Percentiles rank a stretch among this genome's conserved stretches.
These are phyloP conservation scores for Phytophthora gonapodyides DNA, from an alignment of 352 stramenopile genomes.

Conservation along the genomic window DNA sequence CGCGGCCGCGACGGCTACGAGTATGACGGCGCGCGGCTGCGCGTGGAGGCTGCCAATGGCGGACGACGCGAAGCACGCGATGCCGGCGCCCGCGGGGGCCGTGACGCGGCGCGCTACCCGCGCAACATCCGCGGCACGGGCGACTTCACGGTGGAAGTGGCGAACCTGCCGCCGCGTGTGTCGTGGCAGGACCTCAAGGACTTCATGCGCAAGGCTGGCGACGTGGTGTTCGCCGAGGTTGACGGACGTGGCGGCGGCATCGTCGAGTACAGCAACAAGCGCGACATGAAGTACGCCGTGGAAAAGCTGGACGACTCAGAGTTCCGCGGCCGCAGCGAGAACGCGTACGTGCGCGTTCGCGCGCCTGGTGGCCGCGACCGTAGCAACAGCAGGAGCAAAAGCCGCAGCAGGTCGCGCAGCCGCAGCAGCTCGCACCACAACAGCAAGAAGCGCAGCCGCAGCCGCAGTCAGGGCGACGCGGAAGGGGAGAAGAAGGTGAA, in stretches of 20 bases:
- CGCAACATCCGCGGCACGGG: conserved; percentile 60
- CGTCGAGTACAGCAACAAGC: conserved; percentile 71
- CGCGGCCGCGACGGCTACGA: conserved; percentile 55
- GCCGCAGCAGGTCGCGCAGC: conserved; percentile 47
- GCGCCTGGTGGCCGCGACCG: conserved; percentile 19
- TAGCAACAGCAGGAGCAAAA: conserved; percentile 46
- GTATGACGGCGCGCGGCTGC: conserved; percentile 61
- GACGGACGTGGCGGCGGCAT: conserved; percentile 66
- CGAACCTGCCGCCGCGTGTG: conserved; percentile 54
- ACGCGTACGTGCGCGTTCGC: conserved; percentile 58
- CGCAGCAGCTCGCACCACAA: conserved; percentile 43
- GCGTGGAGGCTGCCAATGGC: conserved; percentile 59
- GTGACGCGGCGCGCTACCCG: conserved; percentile 29
- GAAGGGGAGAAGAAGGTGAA: conserved; percentile 41
- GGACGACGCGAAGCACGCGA: conserved; percentile 29
- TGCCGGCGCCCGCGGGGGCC: conserved; percentile 7
- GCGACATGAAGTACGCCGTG: conserved; percentile 75
- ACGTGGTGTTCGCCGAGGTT: conserved; percentile 74
- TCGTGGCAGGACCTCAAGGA: conserved; percentile 80
- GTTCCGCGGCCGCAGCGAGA: conserved; percentile 56
- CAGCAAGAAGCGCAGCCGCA: conserved; percentile 44
- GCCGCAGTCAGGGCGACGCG: conserved; percentile 36
- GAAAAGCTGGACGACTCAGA: conserved; percentile 69
- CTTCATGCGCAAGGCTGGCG: conserved; percentile 63
- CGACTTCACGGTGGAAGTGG: conserved; percentile 60